Conservation (phyloP, 116 monocot species). For the Zostera marina region DNA sequence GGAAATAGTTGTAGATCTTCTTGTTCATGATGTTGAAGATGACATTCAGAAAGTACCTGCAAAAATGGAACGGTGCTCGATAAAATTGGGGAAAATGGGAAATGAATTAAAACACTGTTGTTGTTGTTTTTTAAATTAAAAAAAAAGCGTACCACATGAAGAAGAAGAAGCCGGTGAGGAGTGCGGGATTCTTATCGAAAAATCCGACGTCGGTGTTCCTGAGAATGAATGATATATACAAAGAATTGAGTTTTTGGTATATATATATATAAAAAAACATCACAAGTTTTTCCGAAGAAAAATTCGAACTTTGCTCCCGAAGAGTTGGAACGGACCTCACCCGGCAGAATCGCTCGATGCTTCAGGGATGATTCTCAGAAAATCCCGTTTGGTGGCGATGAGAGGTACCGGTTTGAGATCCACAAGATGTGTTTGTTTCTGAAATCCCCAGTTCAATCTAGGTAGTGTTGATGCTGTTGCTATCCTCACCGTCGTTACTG, state of each 20-base stretch:
- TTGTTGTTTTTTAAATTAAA: too few species aligned
- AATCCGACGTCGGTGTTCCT: slow-evolving; percentile 59
- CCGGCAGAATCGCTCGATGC: slow-evolving; percentile 78
- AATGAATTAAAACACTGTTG: neutral
- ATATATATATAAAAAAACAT: too few species aligned
- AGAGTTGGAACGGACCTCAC: slow-evolving; percentile 81
- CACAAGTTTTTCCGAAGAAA: neutral
- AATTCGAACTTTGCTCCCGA: slow-evolving; percentile 2
- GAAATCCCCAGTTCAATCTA: slow-evolving; percentile 17
- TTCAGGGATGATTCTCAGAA: slow-evolving; percentile 13
- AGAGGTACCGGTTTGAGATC: neutral
- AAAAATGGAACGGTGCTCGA: neutral
- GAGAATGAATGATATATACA: neutral
- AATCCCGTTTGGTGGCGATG: neutral
- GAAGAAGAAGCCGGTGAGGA: slow-evolving; percentile 98
- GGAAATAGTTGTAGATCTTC: slow-evolving; percentile 99
- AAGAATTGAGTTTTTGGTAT: neutral
- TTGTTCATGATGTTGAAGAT: slow-evolving; percentile 99
- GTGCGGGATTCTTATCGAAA: slow-evolving; percentile 48
- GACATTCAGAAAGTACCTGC: slow-evolving; percentile 97
- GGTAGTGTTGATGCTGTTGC: slow-evolving; percentile 21
- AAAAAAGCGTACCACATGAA: slow-evolving; percentile 59
- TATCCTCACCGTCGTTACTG: slow-evolving; percentile 13
- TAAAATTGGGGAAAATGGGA: neutral
- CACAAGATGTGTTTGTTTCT: slow-evolving; percentile 29